Evolutionary conservation across 257 asterid genomes (phyloP).

Genomic region (Ocimum tenuiflorum): DNA sequence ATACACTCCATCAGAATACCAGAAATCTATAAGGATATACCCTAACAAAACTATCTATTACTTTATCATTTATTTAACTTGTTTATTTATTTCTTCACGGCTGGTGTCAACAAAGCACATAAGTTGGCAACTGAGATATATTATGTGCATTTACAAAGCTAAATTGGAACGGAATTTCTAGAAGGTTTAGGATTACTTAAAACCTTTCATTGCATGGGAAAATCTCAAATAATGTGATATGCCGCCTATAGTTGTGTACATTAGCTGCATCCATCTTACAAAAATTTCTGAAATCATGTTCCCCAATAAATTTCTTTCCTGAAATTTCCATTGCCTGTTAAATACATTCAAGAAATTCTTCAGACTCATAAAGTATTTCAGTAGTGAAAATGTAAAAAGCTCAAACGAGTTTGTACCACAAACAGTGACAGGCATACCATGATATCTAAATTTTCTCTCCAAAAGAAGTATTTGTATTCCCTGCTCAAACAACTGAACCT

Average conservation of each 20-base stretch:
- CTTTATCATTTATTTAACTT: no score
- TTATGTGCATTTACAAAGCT: no score
- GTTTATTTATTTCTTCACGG: no score
- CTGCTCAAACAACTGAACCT: conserved; percentile 93
- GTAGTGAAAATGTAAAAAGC: conserved; percentile 10
- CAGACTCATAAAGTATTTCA: conserved; percentile 7
- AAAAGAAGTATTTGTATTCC: conserved; percentile 88
- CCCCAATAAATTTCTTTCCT: conserved; percentile 72
- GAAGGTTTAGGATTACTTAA: conserved; percentile 13
- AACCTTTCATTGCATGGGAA: conserved; percentile 69
- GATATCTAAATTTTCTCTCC: conserved; percentile 68
- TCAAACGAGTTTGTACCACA: conserved; percentile 3
- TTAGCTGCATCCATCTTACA: conserved; percentile 97
- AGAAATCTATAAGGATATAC: no score
- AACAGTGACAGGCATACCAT: conserved; percentile 34
- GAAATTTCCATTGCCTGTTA: conserved; percentile 80
- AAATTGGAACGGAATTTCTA: background rate
- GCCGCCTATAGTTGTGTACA: conserved; percentile 76
- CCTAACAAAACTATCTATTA: no score
- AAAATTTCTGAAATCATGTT: conserved; percentile 93
- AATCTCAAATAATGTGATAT: conserved; percentile 53
- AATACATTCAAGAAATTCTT: conserved; percentile 12
- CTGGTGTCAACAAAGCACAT: no score
- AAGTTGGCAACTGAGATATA: no score
- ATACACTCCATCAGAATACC: no score